Evolutionary conservation across 495 filamentous ascomycete species (phyloP).

Genomic region (Viridothelium virens): DNA sequence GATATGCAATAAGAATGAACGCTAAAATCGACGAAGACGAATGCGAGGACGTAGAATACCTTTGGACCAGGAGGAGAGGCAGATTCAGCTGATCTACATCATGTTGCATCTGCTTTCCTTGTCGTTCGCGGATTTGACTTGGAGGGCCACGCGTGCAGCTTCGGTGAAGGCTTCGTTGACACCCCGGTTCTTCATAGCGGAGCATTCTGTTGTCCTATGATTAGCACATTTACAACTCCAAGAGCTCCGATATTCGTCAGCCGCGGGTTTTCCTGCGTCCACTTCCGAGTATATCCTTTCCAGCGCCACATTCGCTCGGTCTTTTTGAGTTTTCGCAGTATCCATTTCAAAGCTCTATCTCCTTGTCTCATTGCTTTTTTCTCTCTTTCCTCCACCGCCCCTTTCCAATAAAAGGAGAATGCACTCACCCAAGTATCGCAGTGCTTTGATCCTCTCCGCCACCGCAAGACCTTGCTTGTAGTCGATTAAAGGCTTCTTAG

Average conservation of each 20-base stretch:
- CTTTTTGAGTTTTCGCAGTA: background rate
- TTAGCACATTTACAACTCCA: background rate
- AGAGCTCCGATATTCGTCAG: background rate
- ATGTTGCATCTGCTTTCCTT: slow-evolving; percentile 28
- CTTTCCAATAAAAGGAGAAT: background rate
- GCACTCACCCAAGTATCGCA: slow-evolving; percentile 74
- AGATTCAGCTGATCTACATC: slow-evolving; percentile 22
- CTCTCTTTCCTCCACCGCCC: background rate
- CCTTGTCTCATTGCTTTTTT: background rate
- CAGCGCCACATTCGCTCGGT: too few relatives aligned
- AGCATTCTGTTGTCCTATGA: slow-evolving; percentile 62
- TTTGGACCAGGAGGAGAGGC: background rate
- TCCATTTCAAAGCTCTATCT: background rate
- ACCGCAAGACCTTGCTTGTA: slow-evolving; percentile 92
- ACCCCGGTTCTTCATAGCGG: slow-evolving; percentile 91
- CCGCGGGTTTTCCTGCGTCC: too few relatives aligned
- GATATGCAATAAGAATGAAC: slow-evolving; percentile 1
- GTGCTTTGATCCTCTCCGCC: slow-evolving; percentile 76
- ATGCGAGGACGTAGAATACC: background rate
- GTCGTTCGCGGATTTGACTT: slow-evolving; percentile 57
- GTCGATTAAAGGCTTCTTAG: slow-evolving; percentile 68
- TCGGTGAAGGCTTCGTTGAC: slow-evolving; percentile 99
- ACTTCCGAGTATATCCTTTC: too few relatives aligned
- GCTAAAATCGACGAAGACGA: background rate
- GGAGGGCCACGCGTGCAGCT: slow-evolving; percentile 90